These are phyloP conservation scores for Medicago ruthenica DNA, from an alignment of 306 rosid genomes.

Conservation along the genomic window DNA sequence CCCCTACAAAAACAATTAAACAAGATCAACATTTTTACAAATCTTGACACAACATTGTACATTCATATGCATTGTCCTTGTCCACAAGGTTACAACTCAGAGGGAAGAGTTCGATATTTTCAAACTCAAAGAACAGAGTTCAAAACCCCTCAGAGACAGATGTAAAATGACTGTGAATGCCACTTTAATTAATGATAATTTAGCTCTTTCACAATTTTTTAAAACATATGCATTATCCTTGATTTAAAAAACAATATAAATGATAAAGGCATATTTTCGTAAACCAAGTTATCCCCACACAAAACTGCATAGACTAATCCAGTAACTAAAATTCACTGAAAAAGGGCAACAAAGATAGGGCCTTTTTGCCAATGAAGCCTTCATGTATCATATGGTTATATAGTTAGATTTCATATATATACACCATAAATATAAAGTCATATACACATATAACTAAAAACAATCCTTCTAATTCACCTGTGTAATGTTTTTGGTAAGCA, in stretches of 20 bases:
- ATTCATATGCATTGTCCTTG: background rate
- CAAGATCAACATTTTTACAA: slow-evolving; percentile 21
- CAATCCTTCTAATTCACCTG: slow-evolving; percentile 23
- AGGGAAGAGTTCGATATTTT: background rate
- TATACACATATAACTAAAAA: slow-evolving; percentile 7
- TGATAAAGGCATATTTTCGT: background rate
- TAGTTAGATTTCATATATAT: background rate
- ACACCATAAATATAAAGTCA: background rate
- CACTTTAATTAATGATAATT: background rate
- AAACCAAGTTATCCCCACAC: background rate
- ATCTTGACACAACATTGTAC: slow-evolving; percentile 16
- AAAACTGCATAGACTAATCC: background rate
- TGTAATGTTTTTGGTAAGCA: background rate
- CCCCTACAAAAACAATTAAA: slow-evolving; percentile 62
- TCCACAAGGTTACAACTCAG: background rate
- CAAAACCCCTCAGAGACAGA: background rate
- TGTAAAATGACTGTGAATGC: background rate
- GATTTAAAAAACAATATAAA: background rate
- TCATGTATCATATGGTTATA: background rate
- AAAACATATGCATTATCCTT: background rate
- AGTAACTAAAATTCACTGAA: background rate
- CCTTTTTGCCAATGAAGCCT: slow-evolving; percentile 7
- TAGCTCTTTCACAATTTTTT: background rate
- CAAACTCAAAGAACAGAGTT: background rate
- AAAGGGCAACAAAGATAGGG: background rate